These are phyloP conservation scores for Platismatia glauca DNA, from an alignment of 495 filamentous ascomycete species.

Conservation along the genomic window DNA sequence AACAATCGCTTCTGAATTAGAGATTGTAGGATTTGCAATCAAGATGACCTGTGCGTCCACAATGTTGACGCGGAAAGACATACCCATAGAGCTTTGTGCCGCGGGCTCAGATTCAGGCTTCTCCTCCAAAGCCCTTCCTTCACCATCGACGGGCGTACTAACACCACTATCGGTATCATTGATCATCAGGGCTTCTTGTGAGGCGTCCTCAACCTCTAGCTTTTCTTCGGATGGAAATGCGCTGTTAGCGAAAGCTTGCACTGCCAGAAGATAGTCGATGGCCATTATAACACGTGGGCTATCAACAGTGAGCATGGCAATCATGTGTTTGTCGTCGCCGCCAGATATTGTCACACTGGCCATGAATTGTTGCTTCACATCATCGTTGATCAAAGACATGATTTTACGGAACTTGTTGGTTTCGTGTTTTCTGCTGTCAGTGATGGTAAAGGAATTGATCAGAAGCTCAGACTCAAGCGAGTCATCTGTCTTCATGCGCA, in stretches of 20 bases:
- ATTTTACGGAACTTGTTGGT: conserved; percentile 96
- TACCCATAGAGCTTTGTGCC: conserved; percentile 42
- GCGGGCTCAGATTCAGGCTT: conserved; percentile 21
- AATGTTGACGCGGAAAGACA: conserved; percentile 87
- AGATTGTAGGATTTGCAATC: conserved; percentile 83
- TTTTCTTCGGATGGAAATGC: conserved; percentile 56
- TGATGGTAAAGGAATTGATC: conserved; percentile 89
- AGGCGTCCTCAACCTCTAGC: conserved; percentile 43
- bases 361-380: conserved; percentile 94
- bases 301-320: conserved; percentile 90
- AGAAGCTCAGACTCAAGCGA: conserved; percentile 88
- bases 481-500: conserved; percentile 89
- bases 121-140: conserved; percentile 27
- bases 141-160: conserved; percentile 19
- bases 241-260: conserved; percentile 68
- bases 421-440: conserved; percentile 74
- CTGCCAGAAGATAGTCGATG: conserved; percentile 84
- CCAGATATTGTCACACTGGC: conserved; percentile 89
- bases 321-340: conserved; percentile 70
- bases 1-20: conserved; percentile 90
- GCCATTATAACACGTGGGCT: conserved; percentile 93
- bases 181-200: conserved; percentile 47
- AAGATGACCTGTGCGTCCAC: conserved; percentile 94
- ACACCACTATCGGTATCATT: conserved; percentile 49
- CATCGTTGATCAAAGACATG: conserved; percentile 92